Base-by-base conservation (phyloP, 129 eudicot genomes). In the Solidago caesia region DNA sequence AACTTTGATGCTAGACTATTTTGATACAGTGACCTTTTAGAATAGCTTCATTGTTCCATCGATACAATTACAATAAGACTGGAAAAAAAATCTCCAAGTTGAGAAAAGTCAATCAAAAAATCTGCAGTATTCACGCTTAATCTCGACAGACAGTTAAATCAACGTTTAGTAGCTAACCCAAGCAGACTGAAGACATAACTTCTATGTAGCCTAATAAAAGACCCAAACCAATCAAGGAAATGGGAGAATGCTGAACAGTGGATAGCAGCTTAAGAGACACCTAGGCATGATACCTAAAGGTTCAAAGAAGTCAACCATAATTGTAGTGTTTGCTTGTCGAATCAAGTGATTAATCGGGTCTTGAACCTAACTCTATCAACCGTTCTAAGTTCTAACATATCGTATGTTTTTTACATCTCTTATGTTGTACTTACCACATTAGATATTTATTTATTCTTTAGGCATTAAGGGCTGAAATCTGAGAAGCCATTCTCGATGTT, bases 31-130 rank as follows among this genome's bases (percentile, higher is more conserved):
- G 56, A 44, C 67, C 16, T 21, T 72, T 25, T 44, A 41, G 44
- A 14, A 62, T 21, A 44, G 46, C 44, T 70, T 16, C 57, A 73
- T 26, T 59, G 58, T 44, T 73, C 58, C 42, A 58, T 57, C 26
- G 12, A 71, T 33, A 70, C 26, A 52, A 14, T 26, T 69, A 53
- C 47, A 29, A 53, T 14, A 29, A 33, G 13, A 16, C 75, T 8
- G 39, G 21, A 41, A 53, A 70, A 39, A 33, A 8, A 51, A 8
- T 42, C 75, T 52, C 49, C 25, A 53, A 41, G 47, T 70, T 70
- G 75, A 70, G 47, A 47, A 26, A 47, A 47, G 21, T 26, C 10
- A 21, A 46, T 27, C 26, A 25, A 71, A 51, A 71, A n/a, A 5
- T 41, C 41, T 12, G 26, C 41, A 12, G 41, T 10, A 56, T 16